Evolutionary conservation across 2,329 filamentous ascomycete species (phyloP).

Genomic region (Ceratocystis variospora): DNA sequence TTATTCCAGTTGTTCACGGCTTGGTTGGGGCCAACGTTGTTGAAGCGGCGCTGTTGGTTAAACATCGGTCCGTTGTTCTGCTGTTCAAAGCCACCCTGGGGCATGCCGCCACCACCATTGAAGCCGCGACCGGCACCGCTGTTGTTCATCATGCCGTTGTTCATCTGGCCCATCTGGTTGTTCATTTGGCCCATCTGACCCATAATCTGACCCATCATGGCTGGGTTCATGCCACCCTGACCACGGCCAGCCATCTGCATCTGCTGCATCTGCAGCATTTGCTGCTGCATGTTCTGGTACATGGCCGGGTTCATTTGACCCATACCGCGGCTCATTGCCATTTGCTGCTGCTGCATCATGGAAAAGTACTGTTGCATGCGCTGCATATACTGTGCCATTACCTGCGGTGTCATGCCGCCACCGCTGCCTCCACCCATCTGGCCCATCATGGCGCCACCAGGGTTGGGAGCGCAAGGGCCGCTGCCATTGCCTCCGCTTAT

Average conservation of each 20-base stretch:
- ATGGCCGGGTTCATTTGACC: constrained; percentile 38
- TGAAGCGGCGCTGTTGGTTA: constrained; percentile 19
- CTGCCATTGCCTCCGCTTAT: constrained; percentile 13
- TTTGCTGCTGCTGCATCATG: constrained; percentile 83
- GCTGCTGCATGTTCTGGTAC: constrained; percentile 65
- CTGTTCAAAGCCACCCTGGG: constrained; percentile 15
- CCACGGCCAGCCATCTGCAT: constrained; percentile 45
- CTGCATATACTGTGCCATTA: constrained; percentile 98
- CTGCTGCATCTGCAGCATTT: constrained; percentile 65
- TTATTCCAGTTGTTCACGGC: constrained; percentile 7
- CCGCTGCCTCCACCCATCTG: constrained; percentile 46
- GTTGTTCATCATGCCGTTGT: constrained; percentile 21
- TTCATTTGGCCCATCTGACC: constrained; percentile 24
- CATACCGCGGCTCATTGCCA: constrained; percentile 55
- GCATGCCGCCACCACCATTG: constrained; percentile 23
- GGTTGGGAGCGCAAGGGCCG: constrained; percentile 24
- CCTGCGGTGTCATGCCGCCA: constrained; percentile 75
- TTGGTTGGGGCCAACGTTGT: constrained; percentile 22
- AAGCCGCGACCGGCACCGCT: constrained; percentile 32
- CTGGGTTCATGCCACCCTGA: constrained; percentile 21
- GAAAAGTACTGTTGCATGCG: constrained; percentile 96
- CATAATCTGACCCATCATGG: constrained; percentile 45
- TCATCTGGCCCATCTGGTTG: constrained; percentile 28
- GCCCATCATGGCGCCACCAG: constrained; percentile 63
- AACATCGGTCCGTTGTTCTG: constrained; percentile 13